These are phyloP conservation scores for Pythium phragmitis DNA, from an alignment of 352 stramenopile genomes.

Conservation along the genomic window DNA sequence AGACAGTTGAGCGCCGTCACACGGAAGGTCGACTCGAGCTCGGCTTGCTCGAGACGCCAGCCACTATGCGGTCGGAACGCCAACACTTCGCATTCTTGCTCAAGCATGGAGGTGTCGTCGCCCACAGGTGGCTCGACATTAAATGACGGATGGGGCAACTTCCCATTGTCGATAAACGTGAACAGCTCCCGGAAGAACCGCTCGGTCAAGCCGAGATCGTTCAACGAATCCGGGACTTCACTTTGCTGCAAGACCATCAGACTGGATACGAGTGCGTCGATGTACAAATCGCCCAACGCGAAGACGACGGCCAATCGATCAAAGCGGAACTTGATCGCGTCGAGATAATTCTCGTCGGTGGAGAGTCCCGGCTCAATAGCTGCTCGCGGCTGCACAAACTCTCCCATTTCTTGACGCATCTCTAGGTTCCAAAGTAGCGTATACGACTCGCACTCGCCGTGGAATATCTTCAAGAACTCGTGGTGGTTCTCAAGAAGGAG, in stretches of 20 bases:
- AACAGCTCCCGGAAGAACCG: constrained; percentile 78
- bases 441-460: constrained; percentile 76
- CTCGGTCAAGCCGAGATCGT: constrained; percentile 56
- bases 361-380: constrained; percentile 33
- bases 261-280: constrained; percentile 71
- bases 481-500: constrained; percentile 66
- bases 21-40: constrained; percentile 52
- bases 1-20: constrained; percentile 68
- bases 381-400: constrained; percentile 49
- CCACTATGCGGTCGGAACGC: constrained; percentile 50
- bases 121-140: not conserved
- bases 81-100: constrained; percentile 28
- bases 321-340: constrained; percentile 68
- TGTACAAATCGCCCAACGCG: constrained; percentile 66
- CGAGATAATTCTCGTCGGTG: constrained; percentile 44
- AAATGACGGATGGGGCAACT: constrained; percentile 31
- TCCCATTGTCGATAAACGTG: constrained; percentile 72
- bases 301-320: constrained; percentile 63
- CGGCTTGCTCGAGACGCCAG: constrained; percentile 48
- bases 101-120: not conserved
- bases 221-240: constrained; percentile 33
- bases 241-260: constrained; percentile 67
- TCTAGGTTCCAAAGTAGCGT: constrained; percentile 79
- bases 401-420: constrained; percentile 66
- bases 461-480: constrained; percentile 83